Evolutionary conservation across 148 eudicot species (phyloP).

Genomic region (Hydrangea macrophylla): DNA sequence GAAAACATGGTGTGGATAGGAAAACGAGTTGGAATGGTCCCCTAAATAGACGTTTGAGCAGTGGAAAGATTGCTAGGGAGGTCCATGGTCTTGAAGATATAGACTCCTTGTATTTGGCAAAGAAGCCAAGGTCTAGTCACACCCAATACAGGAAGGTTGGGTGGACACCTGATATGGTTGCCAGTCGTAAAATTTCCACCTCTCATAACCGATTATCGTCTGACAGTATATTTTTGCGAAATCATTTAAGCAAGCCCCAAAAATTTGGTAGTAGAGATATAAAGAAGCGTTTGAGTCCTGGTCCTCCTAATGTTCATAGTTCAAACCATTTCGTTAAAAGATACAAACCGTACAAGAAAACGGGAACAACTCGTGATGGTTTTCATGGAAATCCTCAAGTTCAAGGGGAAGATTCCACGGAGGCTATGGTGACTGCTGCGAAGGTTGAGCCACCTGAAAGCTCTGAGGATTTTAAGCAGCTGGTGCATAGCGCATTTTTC

Average conservation of each 20-base stretch:
- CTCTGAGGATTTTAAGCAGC: slow-evolving; percentile 45
- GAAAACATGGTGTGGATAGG: slow-evolving; percentile 15
- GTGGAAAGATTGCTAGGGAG: too few species aligned
- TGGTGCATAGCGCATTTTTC: slow-evolving; percentile 40
- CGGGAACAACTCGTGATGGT: slow-evolving; percentile 18
- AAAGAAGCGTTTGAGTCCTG: slow-evolving; percentile 37
- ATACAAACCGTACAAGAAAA: slow-evolving; percentile 12
- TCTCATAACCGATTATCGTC: neutral
- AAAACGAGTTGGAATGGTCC: neutral
- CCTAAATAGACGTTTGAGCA: neutral
- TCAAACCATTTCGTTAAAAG: slow-evolving; percentile 12
- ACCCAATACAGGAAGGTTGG: slow-evolving; percentile 7
- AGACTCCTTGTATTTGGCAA: neutral
- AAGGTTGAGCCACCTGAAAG: slow-evolving; percentile 51
- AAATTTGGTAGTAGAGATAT: slow-evolving; percentile 33
- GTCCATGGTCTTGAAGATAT: too few species aligned
- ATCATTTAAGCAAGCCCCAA: too few species aligned
- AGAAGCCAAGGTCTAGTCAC: slow-evolving; percentile 1
- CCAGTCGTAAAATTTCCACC: slow-evolving; percentile 1
- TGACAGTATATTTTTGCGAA: slow-evolving; percentile 8
- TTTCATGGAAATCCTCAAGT: slow-evolving; percentile 21
- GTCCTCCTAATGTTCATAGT: slow-evolving; percentile 18
- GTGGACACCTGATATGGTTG: neutral
- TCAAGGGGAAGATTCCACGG: slow-evolving; percentile 24
- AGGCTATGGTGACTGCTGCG: slow-evolving; percentile 24